Conservation (phyloP, 2,329 filamentous ascomycete genomes). For the Zymoseptoria crescenta region DNA sequence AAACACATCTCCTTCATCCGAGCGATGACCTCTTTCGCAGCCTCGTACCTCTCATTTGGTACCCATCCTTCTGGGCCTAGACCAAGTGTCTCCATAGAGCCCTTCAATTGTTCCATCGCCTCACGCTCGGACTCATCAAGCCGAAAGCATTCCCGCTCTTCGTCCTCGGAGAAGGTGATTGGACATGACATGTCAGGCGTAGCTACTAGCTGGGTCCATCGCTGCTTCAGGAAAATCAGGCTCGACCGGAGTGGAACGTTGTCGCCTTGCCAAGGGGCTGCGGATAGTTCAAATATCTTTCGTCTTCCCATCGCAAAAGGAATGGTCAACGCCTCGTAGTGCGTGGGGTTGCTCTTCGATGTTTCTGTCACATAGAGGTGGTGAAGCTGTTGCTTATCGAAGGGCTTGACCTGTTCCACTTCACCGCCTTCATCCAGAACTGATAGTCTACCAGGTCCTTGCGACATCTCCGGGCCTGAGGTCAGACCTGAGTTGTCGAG, state of each 20-base stretch:
- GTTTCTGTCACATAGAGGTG: conserved; percentile 14
- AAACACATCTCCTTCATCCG: conserved; percentile 22
- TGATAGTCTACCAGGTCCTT: not conserved
- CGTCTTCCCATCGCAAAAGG: conserved; percentile 14
- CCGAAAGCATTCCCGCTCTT: conserved; percentile 20
- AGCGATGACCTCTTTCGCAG: conserved; percentile 12
- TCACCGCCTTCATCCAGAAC: not conserved
- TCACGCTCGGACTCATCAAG: conserved; percentile 15
- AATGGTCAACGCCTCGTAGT: conserved; percentile 17
- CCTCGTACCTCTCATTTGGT: conserved; percentile 13
- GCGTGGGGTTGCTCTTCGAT: conserved; percentile 5
- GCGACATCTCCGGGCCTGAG: not conserved
- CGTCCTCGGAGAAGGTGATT: conserved; percentile 11
- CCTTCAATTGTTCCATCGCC: conserved; percentile 20
- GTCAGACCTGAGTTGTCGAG: conserved; percentile 31
- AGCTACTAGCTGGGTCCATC: conserved; percentile 8
- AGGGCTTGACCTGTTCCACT: not conserved
- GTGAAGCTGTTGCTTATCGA: conserved; percentile 12
- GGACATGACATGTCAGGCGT: conserved; percentile 9
- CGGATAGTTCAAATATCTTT: conserved; percentile 13
- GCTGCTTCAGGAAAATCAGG: conserved; percentile 15
- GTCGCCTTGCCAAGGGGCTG: conserved; percentile 22
- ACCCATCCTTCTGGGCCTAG: conserved; percentile 19
- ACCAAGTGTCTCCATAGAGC: conserved; percentile 8
- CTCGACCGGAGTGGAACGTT: conserved; percentile 18